Base-by-base conservation (phyloP, 306 rosid species). In the Benincasa hispida region DNA sequence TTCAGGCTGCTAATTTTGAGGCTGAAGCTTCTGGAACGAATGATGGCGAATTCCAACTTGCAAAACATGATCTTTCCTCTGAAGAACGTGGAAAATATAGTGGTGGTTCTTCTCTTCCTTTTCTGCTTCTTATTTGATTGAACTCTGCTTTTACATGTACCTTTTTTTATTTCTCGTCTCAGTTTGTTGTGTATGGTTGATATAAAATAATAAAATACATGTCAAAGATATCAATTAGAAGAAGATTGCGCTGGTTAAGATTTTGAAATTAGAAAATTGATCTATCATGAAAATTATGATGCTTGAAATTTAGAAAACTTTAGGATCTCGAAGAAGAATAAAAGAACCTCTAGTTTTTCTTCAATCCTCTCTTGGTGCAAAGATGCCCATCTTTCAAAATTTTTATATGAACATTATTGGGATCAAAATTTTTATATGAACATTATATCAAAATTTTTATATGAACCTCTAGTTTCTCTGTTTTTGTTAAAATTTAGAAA, bases 1-100 rank as follows among this genome's bases (percentile, higher is more conserved):
- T 76, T 76, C 89, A 94, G 99, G 99, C 95, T 37, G 93, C 92
- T 80, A 92, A 89, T 85, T 76, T 88, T 81, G 99, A 94, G 81
- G 92, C 87, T 39, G 97, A 94, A 81, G 86, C 86, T 73, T 83
- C 97, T 79, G 89, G 88, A 56, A 82, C 87, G 72, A 92, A 87
- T 66, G 88, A 85, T 79, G 83, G 91, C 37, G 92, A 87, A 80
- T 94, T 83, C 88, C 97, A 86, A 83, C 81, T 94, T 83, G 85
- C 91, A n/a, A 94, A 91, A 82, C 90, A 89, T 81, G 97, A 66
- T 37, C 86, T 91, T 84, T 90, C 96, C 72, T 86, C 88, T 77
- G 79, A 87, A 86, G 90, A 88, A 51, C 95, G 84, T 82, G 95
- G 93, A 78, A 94, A 94, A 84, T 94, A 86, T 75, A 94, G 96